phyloP scores from a whole-genome alignment of 371 early-diverging fungal species.

The Rhizopus stolonifer region DNA sequence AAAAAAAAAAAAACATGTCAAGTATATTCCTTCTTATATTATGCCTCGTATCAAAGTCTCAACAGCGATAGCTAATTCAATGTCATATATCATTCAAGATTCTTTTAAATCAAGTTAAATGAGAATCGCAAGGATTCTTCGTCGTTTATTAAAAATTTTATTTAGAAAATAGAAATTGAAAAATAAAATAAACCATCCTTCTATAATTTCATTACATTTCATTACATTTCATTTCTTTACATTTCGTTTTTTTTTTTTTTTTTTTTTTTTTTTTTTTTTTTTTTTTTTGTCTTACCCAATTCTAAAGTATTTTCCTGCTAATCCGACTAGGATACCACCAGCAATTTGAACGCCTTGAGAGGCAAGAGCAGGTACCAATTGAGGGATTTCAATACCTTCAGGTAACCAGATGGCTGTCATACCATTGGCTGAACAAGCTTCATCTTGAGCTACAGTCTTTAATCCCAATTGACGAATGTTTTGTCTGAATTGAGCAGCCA shows the following conservation, averaged over 20 bases:
- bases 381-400: constrained; percentile 73
- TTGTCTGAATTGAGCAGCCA: constrained; percentile 74
- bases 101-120: too few relatives aligned
- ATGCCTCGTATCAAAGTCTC: too few relatives aligned
- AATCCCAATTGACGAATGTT: constrained; percentile 70
- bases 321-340: constrained; percentile 88
- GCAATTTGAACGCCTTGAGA: constrained; percentile 87
- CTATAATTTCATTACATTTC: too few relatives aligned
- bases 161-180: too few relatives aligned
- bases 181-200: background rate
- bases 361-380: constrained; percentile 76
- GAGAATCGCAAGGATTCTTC: too few relatives aligned
- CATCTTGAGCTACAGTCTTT: constrained; percentile 65
- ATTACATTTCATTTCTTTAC: too few relatives aligned
- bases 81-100: too few relatives aligned
- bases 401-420: constrained; percentile 96
- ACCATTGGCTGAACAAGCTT: constrained; percentile 81
- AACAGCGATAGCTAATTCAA: too few relatives aligned
- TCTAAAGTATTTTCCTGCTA: constrained; percentile 92
- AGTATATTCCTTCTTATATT: too few relatives aligned
- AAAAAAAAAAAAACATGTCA: too few relatives aligned
- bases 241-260: too few relatives aligned
- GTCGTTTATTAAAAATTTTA: too few relatives aligned
- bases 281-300: constrained; percentile 58
- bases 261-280: background rate